phyloP scores from a whole-genome alignment of 176 grass and related monocot species.

The Hordeum vulgare region MorexV3_pseudomolecules_assembly NC_058518.1:515306797-515307296 shows the following conservation, averaged over 20 bases:
- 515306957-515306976: neutral
- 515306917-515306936: neutral
- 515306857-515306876: neutral
- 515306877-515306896: neutral
- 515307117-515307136: neutral
- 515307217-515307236: too few relatives aligned
- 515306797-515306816: too few relatives aligned
- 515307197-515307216: too few relatives aligned
- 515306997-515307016: neutral
- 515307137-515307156: neutral
- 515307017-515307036: neutral
- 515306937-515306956: neutral
- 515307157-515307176: neutral
- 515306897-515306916: neutral
- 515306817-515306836: too few relatives aligned
- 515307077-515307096: neutral
- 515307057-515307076: neutral
- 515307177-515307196: too few relatives aligned
- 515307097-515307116: neutral
- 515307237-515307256: neutral
- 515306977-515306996: neutral
- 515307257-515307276: too few relatives aligned
- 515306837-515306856: too few relatives aligned
- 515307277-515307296: neutral
- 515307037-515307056: neutral